Percentiles rank a stretch among this genome's conserved stretches.
phyloP scores from a whole-genome alignment of 495 filamentous ascomycete genomes.

The Gamarada debralockiae region DNA sequence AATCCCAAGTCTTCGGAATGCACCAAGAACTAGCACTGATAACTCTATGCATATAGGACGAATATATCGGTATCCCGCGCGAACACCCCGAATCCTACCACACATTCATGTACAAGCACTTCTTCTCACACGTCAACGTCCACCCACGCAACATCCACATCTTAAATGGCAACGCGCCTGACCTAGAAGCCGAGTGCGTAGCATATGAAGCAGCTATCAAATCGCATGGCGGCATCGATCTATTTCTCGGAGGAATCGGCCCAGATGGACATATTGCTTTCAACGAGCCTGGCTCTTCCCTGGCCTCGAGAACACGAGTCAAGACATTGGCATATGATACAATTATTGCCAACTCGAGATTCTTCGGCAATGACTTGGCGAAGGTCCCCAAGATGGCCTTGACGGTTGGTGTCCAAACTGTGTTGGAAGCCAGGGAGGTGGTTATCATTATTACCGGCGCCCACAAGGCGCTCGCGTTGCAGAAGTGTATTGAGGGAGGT shows the following conservation, averaged over 20 bases:
- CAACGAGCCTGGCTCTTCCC: constrained; percentile 81
- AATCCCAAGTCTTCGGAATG: too few relatives aligned
- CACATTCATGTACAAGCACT: constrained; percentile 87
- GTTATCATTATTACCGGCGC: constrained; percentile 78
- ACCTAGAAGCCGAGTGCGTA: constrained; percentile 73
- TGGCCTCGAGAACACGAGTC: constrained; percentile 74
- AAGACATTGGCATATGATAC: constrained; percentile 88
- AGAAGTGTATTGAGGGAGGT: constrained; percentile 76
- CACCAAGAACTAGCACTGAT: neutral
- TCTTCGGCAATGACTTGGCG: constrained; percentile 69
- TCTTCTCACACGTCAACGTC: constrained; percentile 86
- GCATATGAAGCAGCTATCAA: constrained; percentile 78
- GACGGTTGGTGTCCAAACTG: constrained; percentile 85
- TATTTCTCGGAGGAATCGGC: constrained; percentile 82
- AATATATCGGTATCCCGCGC: constrained; percentile 78
- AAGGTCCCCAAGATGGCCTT: constrained; percentile 79
- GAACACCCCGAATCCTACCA: constrained; percentile 84
- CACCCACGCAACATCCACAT: constrained; percentile 78
- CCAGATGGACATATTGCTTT: constrained; percentile 87
- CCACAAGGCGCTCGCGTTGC: constrained; percentile 76
- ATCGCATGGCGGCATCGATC: constrained; percentile 71
- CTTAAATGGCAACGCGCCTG: constrained; percentile 74
- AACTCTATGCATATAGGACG: constrained; percentile 55
- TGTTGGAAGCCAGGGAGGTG: constrained; percentile 77
- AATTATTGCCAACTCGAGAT: constrained; percentile 78